Evolutionary conservation across 2,329 filamentous ascomycete genomes (phyloP).

Genomic region (Chrysoporthe austroafricana): DNA sequence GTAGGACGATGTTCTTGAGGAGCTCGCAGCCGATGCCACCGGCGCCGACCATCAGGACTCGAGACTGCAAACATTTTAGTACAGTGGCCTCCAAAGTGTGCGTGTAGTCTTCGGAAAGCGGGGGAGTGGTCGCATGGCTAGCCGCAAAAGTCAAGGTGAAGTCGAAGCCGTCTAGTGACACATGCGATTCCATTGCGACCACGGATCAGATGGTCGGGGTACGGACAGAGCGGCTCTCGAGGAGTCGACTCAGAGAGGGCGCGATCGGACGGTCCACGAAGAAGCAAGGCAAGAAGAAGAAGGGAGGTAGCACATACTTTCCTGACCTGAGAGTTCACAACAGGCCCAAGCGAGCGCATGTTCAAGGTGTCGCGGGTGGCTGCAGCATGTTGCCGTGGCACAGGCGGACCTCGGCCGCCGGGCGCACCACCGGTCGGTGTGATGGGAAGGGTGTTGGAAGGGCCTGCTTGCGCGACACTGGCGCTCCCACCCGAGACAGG

Average conservation of each 20-base stretch:
- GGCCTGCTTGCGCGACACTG: constrained; percentile 17
- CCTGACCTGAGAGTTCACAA: constrained; percentile 68
- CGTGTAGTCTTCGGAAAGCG: constrained; percentile 6
- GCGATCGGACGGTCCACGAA: background rate
- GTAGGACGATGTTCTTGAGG: constrained; percentile 92
- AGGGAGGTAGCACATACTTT: constrained; percentile 55
- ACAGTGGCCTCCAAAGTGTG: background rate
- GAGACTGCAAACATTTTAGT: constrained; percentile 60
- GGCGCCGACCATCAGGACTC: constrained; percentile 91
- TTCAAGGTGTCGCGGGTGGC: constrained; percentile 58
- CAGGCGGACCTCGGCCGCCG: constrained; percentile 26
- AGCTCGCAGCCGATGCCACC: constrained; percentile 98
- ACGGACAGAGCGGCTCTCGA: background rate
- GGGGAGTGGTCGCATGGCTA: constrained; percentile 1
- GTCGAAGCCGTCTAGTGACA: constrained; percentile 16
- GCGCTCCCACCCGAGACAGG: constrained; percentile 16
- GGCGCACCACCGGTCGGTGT: constrained; percentile 18
- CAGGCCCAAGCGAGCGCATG: constrained; percentile 67
- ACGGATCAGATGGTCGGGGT: background rate
- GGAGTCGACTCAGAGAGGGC: background rate
- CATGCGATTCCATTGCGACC: constrained; percentile 18
- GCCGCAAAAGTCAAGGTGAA: background rate
- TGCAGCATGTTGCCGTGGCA: constrained; percentile 29
- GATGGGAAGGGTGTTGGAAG: constrained; percentile 24
- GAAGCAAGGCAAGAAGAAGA: background rate